These are phyloP conservation scores for Citrus medica DNA, from an alignment of 345 rosid genomes.

Conservation along the genomic window DNA sequence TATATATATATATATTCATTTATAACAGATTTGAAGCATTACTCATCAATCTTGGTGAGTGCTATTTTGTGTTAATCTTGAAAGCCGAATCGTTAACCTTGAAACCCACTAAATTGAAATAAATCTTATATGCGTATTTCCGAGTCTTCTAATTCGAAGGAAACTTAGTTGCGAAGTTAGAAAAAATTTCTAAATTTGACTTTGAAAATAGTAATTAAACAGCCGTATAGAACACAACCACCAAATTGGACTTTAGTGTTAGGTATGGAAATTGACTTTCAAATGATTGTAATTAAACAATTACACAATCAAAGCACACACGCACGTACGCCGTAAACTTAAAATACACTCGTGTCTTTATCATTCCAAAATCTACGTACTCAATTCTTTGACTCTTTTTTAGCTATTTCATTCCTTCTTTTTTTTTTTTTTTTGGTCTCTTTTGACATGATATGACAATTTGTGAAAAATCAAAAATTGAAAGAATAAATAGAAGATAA, in stretches of 20 bases:
- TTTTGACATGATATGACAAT: background rate
- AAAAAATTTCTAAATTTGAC: constrained; percentile 3
- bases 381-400: background rate
- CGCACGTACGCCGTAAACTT: background rate
- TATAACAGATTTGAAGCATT: too few relatives aligned
- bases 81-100: too few relatives aligned
- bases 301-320: background rate
- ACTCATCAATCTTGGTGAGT: too few relatives aligned
- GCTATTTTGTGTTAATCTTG: too few relatives aligned
- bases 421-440: background rate
- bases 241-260: constrained; percentile 6
- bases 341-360: constrained; percentile 7
- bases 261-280: background rate
- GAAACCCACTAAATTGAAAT: too few relatives aligned
- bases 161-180: background rate
- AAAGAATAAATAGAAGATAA: background rate
- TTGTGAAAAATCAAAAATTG: background rate
- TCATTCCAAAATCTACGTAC: background rate
- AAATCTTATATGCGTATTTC: too few relatives aligned
- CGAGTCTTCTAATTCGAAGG: background rate
- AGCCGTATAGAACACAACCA: background rate
- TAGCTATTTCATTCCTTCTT: background rate
- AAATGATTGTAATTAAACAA: background rate
- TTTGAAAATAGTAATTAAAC: constrained; percentile 6
- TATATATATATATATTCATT: too few relatives aligned